Evolutionary conservation across 2,329 filamentous ascomycete species (phyloP), one percentile per base, ranked within the genome.

Genomic region (Stemphylium beticola): DNA sequence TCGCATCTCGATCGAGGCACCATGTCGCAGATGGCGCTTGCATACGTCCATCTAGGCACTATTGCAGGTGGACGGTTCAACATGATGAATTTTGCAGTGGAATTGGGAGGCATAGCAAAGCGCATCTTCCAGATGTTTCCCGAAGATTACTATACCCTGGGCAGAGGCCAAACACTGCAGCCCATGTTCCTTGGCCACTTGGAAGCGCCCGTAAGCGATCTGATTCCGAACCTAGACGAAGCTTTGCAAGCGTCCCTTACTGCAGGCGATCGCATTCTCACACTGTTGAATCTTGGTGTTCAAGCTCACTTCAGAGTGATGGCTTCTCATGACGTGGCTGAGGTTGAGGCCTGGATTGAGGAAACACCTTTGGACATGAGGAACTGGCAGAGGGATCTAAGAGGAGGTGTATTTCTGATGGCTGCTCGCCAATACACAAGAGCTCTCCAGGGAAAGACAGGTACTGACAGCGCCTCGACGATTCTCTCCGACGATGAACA

Each of bases 371-470:
- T 92, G 57, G 90, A 92, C 59, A 84, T 91, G 53, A 85, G 85
- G 1, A 85, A 88, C 44, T 93, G 90, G 90, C 79, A 86, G 41
- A 78, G 82, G 39, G 90, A 92, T 64, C 83, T 88, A 1, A 82
- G 89, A 53, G 90, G 90, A 14, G 90, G 90, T 2, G 85, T 86
- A 0, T 78, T 92, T 46, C 77, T 93, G 6, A 84, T 89, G 55
- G 82, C 84, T 2, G 80, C 88, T 3, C 79, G 87, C 44, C 90
- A 93, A 69, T 81, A 84, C 20, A 84, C 82, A 45, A 84, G 88
- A 43, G 88, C 90, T 18, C 75, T 93, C 17, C 88, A 92, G 69
- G 90, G 90, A 49, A 93, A 92, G 72, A 93, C 90, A 0, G 74
- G 75, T 10, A 75, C 75, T 2, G 73, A 77, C 10, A 77, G 82